Base-by-base conservation (phyloP, 1,139 yeast genomes). In the Komagataea norvegica region DNA sequence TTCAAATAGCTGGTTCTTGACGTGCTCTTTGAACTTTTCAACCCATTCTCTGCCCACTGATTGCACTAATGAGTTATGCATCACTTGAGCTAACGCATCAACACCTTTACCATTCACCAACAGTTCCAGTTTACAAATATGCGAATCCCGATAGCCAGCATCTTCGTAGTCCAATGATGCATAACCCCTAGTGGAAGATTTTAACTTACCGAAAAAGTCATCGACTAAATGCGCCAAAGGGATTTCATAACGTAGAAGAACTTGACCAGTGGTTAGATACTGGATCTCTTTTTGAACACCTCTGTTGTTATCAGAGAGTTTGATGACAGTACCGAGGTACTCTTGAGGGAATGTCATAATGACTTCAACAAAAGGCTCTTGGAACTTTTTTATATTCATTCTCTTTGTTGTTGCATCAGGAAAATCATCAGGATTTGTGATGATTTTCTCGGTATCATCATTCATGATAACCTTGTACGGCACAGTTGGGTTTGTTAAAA, bases 101-200 rank as follows among this genome's bases (percentile, higher is more conserved):
- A 91, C 86, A 14, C 95, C 78, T 34, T 69, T 78, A 3, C 96
- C 96, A 57, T 91, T 91, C 8, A 91, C 95, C 45, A 93, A 68
- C 31, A 91, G 70, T 56, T 89, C 96, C 65, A 91, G 66, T 55
- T 91, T 91, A 29, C 86, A 91, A 23, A 91, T 76, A 53, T 85
- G 89, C 1, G 95, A 77, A 26, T 76, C 72, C 46, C 67, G 70
- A 60, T 88, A 91, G 0, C 97, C 98, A 3, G 84, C 79, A 56
- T 91, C 97, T 53, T 91, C 97, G 55, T 91, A 91, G 60, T 91
- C 98, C 40, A 91, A 67, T 0, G 96, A 83, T 0, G 96, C 98
- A 60, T 86, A 91, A 1, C 98, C 98, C 52, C 80, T 77, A 0
- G 97, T 87, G 3, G 79, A 72, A 2, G 96, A 93, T 59, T 91